phyloP scores from a whole-genome alignment of 164 flowering plant genomes.

The Paratinospora sagittata region DNA sequence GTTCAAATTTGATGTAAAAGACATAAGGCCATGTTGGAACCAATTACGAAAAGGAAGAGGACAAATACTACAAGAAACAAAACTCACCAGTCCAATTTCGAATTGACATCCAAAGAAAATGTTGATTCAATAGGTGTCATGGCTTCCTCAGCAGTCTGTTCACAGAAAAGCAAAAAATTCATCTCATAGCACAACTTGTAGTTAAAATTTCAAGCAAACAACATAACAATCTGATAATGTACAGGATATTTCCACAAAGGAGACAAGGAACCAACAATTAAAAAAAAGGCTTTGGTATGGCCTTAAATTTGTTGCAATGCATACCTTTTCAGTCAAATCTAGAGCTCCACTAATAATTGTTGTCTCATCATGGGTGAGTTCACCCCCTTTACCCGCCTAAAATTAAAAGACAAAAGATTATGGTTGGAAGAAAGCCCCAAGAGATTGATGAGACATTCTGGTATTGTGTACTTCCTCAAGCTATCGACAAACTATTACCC shows the following conservation, averaged over 20 bases:
- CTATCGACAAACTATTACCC: no score
- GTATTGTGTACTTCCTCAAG: no score
- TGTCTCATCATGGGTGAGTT: constrained; percentile 97
- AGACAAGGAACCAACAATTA: background rate
- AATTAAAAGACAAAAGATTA: background rate
- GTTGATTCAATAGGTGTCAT: constrained; percentile 99
- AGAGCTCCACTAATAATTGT: constrained; percentile 97
- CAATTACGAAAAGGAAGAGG: background rate
- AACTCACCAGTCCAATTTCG: constrained; percentile 90
- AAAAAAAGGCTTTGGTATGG: background rate
- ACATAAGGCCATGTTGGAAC: background rate
- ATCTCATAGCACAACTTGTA: background rate
- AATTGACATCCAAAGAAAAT: constrained; percentile 91
- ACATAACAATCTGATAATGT: background rate
- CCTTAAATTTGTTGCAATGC: background rate
- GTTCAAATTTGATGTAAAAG: background rate
- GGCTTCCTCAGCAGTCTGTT: constrained; percentile 97
- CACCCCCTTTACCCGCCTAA: constrained; percentile 98
- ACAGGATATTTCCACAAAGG: no score
- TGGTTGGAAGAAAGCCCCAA: background rate
- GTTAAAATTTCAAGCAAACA: no score
- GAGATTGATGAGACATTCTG: background rate
- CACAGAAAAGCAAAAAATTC: background rate
- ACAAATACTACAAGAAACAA: background rate
- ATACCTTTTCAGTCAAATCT: constrained; percentile 93